These are phyloP conservation scores for Xylaria sp. DNA, from an alignment of 2,329 filamentous ascomycete genomes.

Conservation along the genomic window DNA sequence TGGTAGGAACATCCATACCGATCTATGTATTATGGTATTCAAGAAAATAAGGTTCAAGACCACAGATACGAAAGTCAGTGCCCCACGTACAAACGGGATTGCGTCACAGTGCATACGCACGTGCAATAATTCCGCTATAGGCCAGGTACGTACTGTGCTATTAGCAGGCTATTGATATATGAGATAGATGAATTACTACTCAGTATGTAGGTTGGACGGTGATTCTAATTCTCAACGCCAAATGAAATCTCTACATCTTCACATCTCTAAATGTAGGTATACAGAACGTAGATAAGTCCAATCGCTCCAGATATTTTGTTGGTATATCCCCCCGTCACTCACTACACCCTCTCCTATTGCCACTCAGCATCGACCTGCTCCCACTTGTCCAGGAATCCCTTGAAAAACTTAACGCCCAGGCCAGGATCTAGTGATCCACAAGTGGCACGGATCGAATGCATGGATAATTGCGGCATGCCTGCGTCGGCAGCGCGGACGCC, in stretches of 20 bases:
- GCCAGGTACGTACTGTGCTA: not conserved
- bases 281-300: not conserved
- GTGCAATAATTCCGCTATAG: not conserved
- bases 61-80: not conserved
- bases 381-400: constrained; percentile 87
- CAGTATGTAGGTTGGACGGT: too few relatives aligned
- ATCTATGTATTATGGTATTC: not conserved
- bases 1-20: not conserved
- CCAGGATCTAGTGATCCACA: constrained; percentile 88
- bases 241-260: not conserved
- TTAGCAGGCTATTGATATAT: not conserved
- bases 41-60: not conserved
- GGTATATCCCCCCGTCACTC: not conserved
- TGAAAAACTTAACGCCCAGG: constrained; percentile 86
- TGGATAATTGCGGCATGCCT: constrained; percentile 89
- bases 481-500: constrained; percentile 87
- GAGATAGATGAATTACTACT: too few relatives aligned
- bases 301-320: not conserved
- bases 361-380: constrained; percentile 88
- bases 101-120: constrained; percentile 32
- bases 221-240: not conserved
- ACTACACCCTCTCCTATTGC: constrained; percentile 46
- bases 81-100: constrained; percentile 16
- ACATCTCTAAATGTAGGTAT: not conserved
- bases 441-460: constrained; percentile 92